phyloP scores from a whole-genome alignment of 2,329 filamentous ascomycete species.

The Dactylonectria estremocensis region DNA sequence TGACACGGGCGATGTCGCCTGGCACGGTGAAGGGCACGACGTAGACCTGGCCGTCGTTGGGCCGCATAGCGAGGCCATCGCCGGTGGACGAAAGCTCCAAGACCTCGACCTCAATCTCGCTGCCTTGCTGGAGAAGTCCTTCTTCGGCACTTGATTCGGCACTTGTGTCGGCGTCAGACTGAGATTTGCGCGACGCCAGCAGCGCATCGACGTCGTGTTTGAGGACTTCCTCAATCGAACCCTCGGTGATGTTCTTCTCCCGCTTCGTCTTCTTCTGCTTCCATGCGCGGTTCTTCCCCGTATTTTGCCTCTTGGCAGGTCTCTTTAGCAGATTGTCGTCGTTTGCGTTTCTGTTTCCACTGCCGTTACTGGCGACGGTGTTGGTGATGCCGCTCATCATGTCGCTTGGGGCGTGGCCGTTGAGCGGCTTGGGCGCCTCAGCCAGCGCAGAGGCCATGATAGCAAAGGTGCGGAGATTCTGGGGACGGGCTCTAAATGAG shows the following conservation, averaged over 20 bases:
- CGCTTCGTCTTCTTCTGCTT: conserved; percentile 70
- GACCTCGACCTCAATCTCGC: conserved; percentile 88
- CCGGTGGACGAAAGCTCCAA: conserved; percentile 89
- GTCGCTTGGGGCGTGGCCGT: background rate
- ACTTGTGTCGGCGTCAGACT: conserved; percentile 40
- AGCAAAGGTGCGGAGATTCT: conserved; percentile 39
- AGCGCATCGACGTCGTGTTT: conserved; percentile 73
- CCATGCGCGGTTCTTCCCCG: conserved; percentile 44
- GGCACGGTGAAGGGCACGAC: conserved; percentile 91
- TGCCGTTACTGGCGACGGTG: background rate
- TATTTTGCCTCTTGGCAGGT: conserved; percentile 41
- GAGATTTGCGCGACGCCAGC: conserved; percentile 59
- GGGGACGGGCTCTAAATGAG: conserved; percentile 36
- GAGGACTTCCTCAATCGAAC: conserved; percentile 77
- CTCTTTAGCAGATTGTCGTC: conserved; percentile 27
- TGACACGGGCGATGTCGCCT: conserved; percentile 85
- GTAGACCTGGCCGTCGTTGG: conserved; percentile 77
- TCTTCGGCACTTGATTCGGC: conserved; percentile 50
- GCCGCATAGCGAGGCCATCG: conserved; percentile 86
- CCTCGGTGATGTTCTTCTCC: conserved; percentile 72
- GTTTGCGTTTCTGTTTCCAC: conserved; percentile 15
- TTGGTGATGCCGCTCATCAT: conserved; percentile 28
- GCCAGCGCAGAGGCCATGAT: conserved; percentile 43
- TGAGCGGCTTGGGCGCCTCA: conserved; percentile 31
- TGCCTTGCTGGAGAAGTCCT: conserved; percentile 75